Evolutionary conservation across 768 basidiomycete species (phyloP).

Genomic region (Galerina marginata): DNA sequence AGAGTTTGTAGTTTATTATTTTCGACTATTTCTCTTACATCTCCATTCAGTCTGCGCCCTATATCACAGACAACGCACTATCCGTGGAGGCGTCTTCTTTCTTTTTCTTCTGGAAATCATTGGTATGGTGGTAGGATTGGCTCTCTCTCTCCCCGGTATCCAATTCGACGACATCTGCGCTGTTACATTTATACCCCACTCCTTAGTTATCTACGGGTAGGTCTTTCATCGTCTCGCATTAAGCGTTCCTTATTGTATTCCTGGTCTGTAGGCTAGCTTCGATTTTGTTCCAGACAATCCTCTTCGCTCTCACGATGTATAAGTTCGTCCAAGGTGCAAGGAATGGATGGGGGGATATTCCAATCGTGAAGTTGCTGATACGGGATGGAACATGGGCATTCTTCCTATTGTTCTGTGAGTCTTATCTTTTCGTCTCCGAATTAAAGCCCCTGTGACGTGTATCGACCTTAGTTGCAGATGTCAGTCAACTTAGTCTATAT

Average conservation of each 20-base stretch:
- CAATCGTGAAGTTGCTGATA: constrained; percentile 43
- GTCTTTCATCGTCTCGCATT: not conserved
- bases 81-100: constrained; percentile 28
- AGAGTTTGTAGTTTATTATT: not conserved
- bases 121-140: constrained; percentile 35
- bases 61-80: constrained; percentile 37
- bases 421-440: too few species aligned
- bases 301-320: constrained; percentile 42
- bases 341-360: constrained; percentile 46
- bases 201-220: constrained; percentile 38
- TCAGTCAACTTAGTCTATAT: constrained; percentile 28
- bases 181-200: constrained; percentile 28
- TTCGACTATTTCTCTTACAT: too few species aligned
- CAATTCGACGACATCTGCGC: constrained; percentile 39
- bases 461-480: not conserved
- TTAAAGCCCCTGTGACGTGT: too few species aligned
- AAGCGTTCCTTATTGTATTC: not conserved
- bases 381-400: constrained; percentile 54
- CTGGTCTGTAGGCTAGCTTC: constrained; percentile 28
- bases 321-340: constrained; percentile 41
- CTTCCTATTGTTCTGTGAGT: constrained; percentile 42
- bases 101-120: constrained; percentile 36
- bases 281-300: constrained; percentile 39
- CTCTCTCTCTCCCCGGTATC: constrained; percentile 35
- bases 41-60: constrained; percentile 38